phyloP scores from a whole-genome alignment of 2,329 filamentous ascomycete genomes.

The Ophiocordyceps camponoti-floridani region DNA sequence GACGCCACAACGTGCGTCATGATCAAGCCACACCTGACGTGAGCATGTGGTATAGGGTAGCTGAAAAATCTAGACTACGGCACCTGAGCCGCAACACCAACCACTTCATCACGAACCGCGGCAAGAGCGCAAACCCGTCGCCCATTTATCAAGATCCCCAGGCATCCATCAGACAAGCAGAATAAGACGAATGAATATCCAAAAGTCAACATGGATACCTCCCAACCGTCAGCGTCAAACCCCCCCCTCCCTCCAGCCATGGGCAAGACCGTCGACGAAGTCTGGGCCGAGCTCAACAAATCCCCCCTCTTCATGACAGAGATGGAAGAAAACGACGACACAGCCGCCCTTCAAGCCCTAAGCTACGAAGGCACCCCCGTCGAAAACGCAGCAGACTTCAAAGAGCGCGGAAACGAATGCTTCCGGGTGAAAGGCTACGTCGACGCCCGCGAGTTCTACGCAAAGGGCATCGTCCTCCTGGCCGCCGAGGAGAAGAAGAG shows the following conservation, averaged over 20 bases:
- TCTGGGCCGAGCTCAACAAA: slow-evolving; percentile 37
- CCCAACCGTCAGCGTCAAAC: slow-evolving; percentile 3
- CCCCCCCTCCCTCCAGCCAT: slow-evolving; percentile 29
- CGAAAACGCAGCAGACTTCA: slow-evolving; percentile 72
- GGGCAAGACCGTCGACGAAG: slow-evolving; percentile 34
- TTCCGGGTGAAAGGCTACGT: slow-evolving; percentile 56
- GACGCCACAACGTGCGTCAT: no score
- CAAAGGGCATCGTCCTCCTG: slow-evolving; percentile 63
- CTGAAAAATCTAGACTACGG: no score
- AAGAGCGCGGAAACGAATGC: slow-evolving; percentile 81
- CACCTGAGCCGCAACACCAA: no score
- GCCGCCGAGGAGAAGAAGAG: slow-evolving; percentile 38
- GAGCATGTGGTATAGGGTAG: no score
- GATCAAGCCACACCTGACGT: no score
- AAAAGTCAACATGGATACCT: no score
- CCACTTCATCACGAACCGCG: no score
- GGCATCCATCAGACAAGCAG: no score
- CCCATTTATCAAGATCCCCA: no score
- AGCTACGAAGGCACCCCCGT: slow-evolving; percentile 82
- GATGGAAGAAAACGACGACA: slow-evolving; percentile 65
- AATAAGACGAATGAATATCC: no score
- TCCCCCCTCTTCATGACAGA: slow-evolving; percentile 91
- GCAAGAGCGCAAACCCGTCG: no score
- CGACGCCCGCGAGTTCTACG: slow-evolving; percentile 85
- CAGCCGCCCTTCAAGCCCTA: slow-evolving; percentile 77